Base-by-base conservation (phyloP, 257 asterid species). In the Penstemon barbatus region DNA sequence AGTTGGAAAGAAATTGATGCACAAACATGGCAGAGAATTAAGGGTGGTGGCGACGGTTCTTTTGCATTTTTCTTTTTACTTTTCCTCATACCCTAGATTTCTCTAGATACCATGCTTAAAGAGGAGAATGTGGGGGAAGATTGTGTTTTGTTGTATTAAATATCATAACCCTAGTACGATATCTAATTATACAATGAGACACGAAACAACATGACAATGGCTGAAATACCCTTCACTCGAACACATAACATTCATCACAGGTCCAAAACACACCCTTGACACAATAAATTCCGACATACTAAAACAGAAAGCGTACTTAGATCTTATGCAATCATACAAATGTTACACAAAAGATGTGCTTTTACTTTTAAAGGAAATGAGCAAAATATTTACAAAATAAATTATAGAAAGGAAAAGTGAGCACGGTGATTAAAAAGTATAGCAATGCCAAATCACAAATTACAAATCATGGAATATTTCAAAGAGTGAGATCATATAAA, bases 241-340 rank as follows among this genome's bases (percentile, higher is more conserved):
- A 25, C 8, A 6, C 33, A 5, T 10, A 49, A 25, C 33, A 66
- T 42, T 7, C 18, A 4, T 68, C 59, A 45, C 5, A 63, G 37
- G 65, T 55, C 73, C 71, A 68, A 72, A 65, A 69, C 1, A 5
- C 18, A 43, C 37, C 19, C 19, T 52, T 36, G 50, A 60, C 55
- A 62, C 9, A 62, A 40, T 19, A 57, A 56, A 48, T 56, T 67
- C 60, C 49, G 19, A 61, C 33, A 19, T 41, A n/a, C 48, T 3
- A 15, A 48, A 57, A 12, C 8, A 36, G 25, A 33, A 45, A 44
- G 38, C 57, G 10, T 52, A 40, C 19, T 53, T 56, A 48, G 37
- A 12, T 42, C 6, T 25, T 55, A 43, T n/a, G n/a, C 18, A 73
- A 38, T 63, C 45, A 19, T 64, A 46, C 62, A 60, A 10, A 25